Conservation (phyloP, 257 asterid genomes). For the Nemophila menziesii region DNA sequence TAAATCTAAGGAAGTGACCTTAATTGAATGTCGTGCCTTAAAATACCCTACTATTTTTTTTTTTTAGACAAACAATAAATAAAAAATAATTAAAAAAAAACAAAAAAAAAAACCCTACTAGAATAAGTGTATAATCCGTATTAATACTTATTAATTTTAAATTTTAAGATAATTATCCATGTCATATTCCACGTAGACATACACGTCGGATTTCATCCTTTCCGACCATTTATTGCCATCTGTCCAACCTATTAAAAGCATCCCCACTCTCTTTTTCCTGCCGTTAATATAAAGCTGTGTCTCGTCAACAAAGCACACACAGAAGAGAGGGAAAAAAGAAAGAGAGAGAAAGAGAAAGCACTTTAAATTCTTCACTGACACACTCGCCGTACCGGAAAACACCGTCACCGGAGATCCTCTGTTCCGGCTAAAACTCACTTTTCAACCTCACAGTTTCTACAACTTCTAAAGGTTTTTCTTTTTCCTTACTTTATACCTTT, state of each 20-base stretch:
- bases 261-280: constrained; percentile 16
- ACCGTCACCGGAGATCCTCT: neutral
- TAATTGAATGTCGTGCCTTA: too few species aligned
- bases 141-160: too few species aligned
- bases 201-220: constrained; percentile 16
- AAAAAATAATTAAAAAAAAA: too few species aligned
- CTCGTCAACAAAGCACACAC: constrained; percentile 12
- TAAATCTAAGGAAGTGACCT: too few species aligned
- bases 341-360: constrained; percentile 16
- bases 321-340: constrained; percentile 1
- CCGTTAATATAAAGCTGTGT: constrained; percentile 38
- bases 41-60: too few species aligned
- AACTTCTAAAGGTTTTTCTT: neutral
- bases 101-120: too few species aligned
- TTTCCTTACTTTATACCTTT: neutral
- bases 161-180: neutral
- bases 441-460: neutral
- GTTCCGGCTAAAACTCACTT: neutral
- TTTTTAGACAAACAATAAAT: too few species aligned
- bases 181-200: constrained; percentile 9
- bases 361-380: constrained; percentile 28
- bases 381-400: constrained; percentile 29
- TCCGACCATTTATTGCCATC: constrained; percentile 15
- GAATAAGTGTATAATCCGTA: too few species aligned
- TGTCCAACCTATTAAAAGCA: constrained; percentile 18